These are phyloP conservation scores for Wilcoxina mikolae DNA, from an alignment of 495 filamentous ascomycete species.

Conservation along the genomic window DNA sequence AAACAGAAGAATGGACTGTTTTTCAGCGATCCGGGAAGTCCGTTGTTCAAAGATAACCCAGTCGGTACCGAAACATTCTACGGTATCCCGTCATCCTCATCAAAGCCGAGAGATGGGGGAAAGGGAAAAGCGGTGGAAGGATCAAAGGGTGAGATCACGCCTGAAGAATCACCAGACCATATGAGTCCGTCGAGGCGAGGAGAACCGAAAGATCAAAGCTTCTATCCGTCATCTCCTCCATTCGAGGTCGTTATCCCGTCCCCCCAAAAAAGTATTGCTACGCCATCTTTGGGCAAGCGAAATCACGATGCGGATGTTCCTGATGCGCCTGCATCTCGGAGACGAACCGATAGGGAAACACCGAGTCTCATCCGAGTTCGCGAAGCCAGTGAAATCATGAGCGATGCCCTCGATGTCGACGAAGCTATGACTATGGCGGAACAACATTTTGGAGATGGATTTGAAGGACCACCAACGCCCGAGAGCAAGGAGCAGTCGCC, in stretches of 20 bases:
- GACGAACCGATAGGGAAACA: background rate
- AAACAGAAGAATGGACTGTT: constrained; percentile 10
- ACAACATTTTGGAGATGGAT: background rate
- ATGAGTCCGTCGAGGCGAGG: background rate
- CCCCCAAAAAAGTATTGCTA: background rate
- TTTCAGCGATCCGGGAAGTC: background rate
- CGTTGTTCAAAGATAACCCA: constrained; percentile 10
- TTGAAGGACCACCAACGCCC: background rate
- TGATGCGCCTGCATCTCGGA: background rate
- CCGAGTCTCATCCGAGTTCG: background rate
- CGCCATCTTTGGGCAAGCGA: background rate
- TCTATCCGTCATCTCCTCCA: constrained; percentile 3
- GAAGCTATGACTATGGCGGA: constrained; percentile 7
- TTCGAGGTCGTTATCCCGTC: background rate
- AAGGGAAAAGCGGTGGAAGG: background rate
- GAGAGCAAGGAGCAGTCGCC: background rate
- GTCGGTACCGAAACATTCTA: constrained; percentile 14
- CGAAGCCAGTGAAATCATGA: constrained; percentile 12
- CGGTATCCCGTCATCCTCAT: constrained; percentile 6
- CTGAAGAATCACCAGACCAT: background rate
- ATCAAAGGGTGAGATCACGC: background rate
- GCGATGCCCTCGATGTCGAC: constrained; percentile 13
- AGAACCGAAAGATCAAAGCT: background rate
- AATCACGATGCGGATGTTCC: background rate
- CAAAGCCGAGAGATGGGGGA: background rate